Percentiles rank a stretch among this genome's conserved stretches.
phyloP scores from a whole-genome alignment of 2,329 filamentous ascomycete genomes.

The Zymoseptoria ardabiliae region DNA sequence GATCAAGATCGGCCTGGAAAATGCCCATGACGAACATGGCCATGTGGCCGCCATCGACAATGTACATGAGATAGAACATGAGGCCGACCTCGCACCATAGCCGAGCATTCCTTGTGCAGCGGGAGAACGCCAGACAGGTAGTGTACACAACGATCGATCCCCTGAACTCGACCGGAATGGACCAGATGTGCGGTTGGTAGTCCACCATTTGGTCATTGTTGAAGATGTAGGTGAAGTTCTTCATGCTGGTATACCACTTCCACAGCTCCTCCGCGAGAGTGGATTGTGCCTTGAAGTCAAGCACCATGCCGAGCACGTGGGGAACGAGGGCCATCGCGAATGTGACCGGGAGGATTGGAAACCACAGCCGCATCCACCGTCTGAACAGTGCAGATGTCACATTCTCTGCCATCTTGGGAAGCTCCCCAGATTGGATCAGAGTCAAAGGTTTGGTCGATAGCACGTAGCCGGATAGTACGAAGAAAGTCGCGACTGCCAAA shows the following conservation, averaged over 20 bases:
- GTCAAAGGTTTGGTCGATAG: constrained; percentile 42
- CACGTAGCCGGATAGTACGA: constrained; percentile 48
- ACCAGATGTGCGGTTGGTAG: constrained; percentile 57
- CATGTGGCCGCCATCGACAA: constrained; percentile 57
- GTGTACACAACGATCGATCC: constrained; percentile 60
- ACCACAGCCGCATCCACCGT: constrained; percentile 44
- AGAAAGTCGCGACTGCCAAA: constrained; percentile 49
- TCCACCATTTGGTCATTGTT: constrained; percentile 49
- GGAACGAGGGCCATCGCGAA: constrained; percentile 47
- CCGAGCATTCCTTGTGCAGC: constrained; percentile 48
- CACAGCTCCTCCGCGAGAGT: constrained; percentile 46
- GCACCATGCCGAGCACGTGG: constrained; percentile 42
- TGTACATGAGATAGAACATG: constrained; percentile 59
- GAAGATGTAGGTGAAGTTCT: constrained; percentile 64
- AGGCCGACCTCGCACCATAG: constrained; percentile 48
- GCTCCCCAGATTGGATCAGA: constrained; percentile 27
- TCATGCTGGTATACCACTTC: constrained; percentile 49
- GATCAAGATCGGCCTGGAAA: constrained; percentile 55
- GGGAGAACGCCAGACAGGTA: constrained; percentile 49
- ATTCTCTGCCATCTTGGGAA: constrained; percentile 32
- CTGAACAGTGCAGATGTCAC: constrained; percentile 45
- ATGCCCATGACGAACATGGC: constrained; percentile 56
- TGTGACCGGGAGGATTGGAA: constrained; percentile 49
- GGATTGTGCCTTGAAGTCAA: constrained; percentile 26
- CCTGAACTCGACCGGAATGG: constrained; percentile 56